These are phyloP conservation scores for Tagetes erecta DNA, from an alignment of 129 eudicot genomes.

Conservation along the genomic window DNA sequence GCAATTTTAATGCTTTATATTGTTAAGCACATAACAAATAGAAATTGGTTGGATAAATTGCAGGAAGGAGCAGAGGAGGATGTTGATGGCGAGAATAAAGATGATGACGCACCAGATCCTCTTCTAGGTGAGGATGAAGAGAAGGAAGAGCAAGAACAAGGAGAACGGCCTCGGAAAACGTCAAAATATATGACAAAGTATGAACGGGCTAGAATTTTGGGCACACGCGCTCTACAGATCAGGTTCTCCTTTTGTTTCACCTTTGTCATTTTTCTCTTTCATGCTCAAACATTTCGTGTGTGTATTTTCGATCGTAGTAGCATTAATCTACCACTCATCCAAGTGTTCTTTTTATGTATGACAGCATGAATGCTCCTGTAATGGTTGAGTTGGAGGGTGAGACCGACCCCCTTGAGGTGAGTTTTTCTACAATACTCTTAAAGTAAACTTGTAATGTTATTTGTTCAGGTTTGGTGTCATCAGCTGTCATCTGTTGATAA, in stretches of 20 bases:
- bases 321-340: background rate
- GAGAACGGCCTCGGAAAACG: slow-evolving; percentile 71
- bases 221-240: slow-evolving; percentile 94
- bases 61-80: slow-evolving; percentile 90
- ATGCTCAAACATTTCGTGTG: background rate
- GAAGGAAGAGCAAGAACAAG: slow-evolving; percentile 55
- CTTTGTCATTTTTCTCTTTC: background rate
- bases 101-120: slow-evolving; percentile 66
- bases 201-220: slow-evolving; percentile 94
- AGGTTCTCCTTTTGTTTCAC: slow-evolving; percentile 42
- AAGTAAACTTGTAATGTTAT: background rate
- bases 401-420: slow-evolving; percentile 98
- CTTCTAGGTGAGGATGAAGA: slow-evolving; percentile 67
- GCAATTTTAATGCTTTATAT: background rate
- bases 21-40: background rate
- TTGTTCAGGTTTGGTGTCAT: background rate
- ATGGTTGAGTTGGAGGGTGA: slow-evolving; percentile 99
- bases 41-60: slow-evolving; percentile 20
- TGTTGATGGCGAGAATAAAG: slow-evolving; percentile 54
- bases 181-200: slow-evolving; percentile 95
- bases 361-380: slow-evolving; percentile 99
- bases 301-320: background rate
- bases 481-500: background rate
- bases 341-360: background rate
- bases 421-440: slow-evolving; percentile 5